Conservation (phyloP, 1,284 basidiomycete species). For the Puccinia horiana region DNA sequence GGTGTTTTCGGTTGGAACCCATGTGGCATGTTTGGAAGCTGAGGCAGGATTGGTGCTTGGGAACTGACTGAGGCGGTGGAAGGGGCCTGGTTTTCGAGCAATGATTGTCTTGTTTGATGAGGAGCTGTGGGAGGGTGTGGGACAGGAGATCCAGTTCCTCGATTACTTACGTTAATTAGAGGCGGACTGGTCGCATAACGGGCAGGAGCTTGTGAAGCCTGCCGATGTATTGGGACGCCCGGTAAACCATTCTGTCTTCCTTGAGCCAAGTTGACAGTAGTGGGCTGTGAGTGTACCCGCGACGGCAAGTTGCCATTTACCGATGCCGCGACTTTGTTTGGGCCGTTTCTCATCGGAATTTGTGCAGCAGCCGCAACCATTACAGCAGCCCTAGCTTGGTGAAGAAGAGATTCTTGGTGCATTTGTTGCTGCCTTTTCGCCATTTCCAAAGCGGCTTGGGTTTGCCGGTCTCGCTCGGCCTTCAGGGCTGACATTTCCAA, state of each 20-base stretch:
- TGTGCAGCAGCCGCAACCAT: conserved; percentile 42
- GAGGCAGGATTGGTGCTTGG: conserved; percentile 21
- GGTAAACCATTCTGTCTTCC: conserved; percentile 16
- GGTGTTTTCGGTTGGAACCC: conserved; percentile 21
- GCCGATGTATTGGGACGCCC: conserved; percentile 26
- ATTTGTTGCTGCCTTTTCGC: conserved; percentile 46
- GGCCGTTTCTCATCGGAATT: conserved; percentile 12
- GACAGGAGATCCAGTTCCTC: conserved; percentile 25
- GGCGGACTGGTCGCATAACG: conserved; percentile 31
- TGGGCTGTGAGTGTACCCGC: conserved; percentile 14
- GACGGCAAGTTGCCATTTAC: conserved; percentile 31
- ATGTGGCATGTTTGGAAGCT: conserved; percentile 33
- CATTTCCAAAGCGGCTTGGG: conserved; percentile 44
- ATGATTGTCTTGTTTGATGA: conserved; percentile 4
- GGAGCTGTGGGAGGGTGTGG: conserved; percentile 7
- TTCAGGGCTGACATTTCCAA: conserved; percentile 46
- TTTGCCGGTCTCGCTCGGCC: conserved; percentile 41
- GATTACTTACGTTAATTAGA: conserved; percentile 11
- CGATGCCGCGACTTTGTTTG: not conserved
- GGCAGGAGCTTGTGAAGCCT: conserved; percentile 23
- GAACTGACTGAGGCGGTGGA: not conserved
- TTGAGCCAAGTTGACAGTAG: conserved; percentile 15
- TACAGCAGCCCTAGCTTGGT: conserved; percentile 43
- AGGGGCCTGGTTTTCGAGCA: conserved; percentile 5
- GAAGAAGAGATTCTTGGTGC: conserved; percentile 43